Percentiles rank a stretch among this genome's conserved stretches.
Conservation (phyloP, 495 filamentous ascomycete species). For the Hyaloscypha hepaticicola region DNA sequence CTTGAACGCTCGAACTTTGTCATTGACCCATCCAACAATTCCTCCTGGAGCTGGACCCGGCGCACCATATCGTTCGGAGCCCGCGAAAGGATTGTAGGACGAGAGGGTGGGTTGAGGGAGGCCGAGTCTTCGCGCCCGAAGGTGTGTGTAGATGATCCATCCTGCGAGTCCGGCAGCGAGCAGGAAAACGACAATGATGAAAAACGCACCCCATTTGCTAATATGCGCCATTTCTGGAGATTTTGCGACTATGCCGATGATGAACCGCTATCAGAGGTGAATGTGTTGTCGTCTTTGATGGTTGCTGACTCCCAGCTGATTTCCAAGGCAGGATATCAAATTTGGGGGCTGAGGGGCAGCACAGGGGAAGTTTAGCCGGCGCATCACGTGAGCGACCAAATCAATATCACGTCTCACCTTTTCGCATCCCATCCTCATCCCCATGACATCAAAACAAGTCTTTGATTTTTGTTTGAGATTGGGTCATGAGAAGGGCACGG, state of each 20-base stretch:
- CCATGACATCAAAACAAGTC: too few relatives aligned
- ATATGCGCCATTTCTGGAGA: constrained; percentile 19
- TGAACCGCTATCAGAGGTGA: too few relatives aligned
- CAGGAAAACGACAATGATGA: constrained; percentile 52
- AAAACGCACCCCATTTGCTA: constrained; percentile 27
- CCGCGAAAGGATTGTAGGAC: constrained; percentile 60
- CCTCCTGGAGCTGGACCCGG: constrained; percentile 56
- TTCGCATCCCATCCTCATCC: too few relatives aligned
- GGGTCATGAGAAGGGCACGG: too few relatives aligned
- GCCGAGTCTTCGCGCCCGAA: constrained; percentile 61
- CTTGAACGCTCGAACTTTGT: constrained; percentile 47
- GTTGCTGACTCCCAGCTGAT: too few relatives aligned
- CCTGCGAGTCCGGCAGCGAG: constrained; percentile 44
- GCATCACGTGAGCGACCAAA: too few relatives aligned
- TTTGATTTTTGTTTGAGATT: too few relatives aligned
- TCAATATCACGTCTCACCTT: too few relatives aligned
- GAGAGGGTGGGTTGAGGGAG: constrained; percentile 60
- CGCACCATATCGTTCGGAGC: constrained; percentile 37
- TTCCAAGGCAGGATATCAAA: too few relatives aligned
- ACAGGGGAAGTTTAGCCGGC: too few relatives aligned
- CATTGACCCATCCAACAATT: constrained; percentile 58
- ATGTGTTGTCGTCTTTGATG: too few relatives aligned
- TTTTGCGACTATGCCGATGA: not conserved
- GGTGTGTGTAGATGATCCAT: constrained; percentile 56
- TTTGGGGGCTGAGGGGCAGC: too few relatives aligned